Evolutionary conservation across 2,329 filamentous ascomycete species (phyloP).

Genomic region (Pyrenochaeta sp.): DNA sequence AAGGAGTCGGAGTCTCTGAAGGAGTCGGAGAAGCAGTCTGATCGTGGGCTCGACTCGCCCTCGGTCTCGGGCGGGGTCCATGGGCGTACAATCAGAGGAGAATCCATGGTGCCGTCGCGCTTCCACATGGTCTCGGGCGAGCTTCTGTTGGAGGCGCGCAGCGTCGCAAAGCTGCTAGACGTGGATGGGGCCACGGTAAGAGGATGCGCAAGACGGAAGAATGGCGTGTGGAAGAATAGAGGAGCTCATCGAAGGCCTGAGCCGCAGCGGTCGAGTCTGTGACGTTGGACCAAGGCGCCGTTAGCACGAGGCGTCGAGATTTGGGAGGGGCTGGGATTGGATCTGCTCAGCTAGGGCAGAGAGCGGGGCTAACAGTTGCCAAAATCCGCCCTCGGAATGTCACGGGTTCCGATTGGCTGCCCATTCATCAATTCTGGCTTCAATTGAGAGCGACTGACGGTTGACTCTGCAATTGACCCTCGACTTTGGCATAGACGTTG

Average conservation of each 20-base stretch:
- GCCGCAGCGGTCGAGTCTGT: constrained; percentile 13
- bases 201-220: background rate
- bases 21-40: constrained; percentile 30
- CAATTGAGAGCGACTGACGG: constrained; percentile 17
- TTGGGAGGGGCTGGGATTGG: background rate
- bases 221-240: no score
- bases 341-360: background rate
- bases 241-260: no score
- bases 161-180: background rate
- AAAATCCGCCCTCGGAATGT: background rate
- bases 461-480: constrained; percentile 5
- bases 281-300: constrained; percentile 13
- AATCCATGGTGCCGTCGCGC: constrained; percentile 26
- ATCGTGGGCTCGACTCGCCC: constrained; percentile 13
- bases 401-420: constrained; percentile 22
- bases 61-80: constrained; percentile 43
- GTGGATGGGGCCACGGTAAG: constrained; percentile 11
- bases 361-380: background rate
- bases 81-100: constrained; percentile 30
- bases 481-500: background rate
- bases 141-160: constrained; percentile 12
- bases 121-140: constrained; percentile 17
- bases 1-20: constrained; percentile 26
- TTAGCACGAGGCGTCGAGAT: constrained; percentile 6
- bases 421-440: constrained; percentile 18